Percentiles rank a stretch among this genome's conserved stretches.
These are phyloP conservation scores for Linum tenue DNA, from an alignment of 345 rosid species.

Conservation along the genomic window DNA sequence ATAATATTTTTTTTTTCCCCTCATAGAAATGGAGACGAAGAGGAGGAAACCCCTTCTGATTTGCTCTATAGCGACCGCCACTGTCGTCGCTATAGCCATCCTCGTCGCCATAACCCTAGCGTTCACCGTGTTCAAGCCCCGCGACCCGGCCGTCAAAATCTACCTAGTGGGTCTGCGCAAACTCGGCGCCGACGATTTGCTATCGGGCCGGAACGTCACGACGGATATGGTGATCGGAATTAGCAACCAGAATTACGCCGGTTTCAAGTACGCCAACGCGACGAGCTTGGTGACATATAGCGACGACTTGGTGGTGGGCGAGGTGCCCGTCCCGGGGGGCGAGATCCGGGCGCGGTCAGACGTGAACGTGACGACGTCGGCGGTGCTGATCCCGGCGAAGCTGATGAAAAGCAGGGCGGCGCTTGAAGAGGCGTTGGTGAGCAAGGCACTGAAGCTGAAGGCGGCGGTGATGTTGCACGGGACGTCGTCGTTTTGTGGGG, in stretches of 20 bases:
- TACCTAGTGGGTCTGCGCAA: neutral
- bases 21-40: too few species aligned
- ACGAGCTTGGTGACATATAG: neutral
- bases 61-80: neutral
- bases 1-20: too few species aligned
- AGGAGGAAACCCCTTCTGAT: neutral
- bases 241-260: neutral
- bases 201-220: neutral
- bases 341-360: neutral
- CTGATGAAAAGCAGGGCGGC: neutral
- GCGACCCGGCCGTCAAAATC: neutral
- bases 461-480: neutral
- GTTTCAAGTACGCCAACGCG: neutral
- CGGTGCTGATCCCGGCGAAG: neutral
- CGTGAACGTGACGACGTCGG: neutral
- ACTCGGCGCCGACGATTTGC: neutral
- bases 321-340: neutral
- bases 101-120: neutral
- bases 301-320: neutral
- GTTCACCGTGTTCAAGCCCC: neutral
- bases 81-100: neutral
- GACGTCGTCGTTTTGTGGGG: neutral
- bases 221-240: neutral
- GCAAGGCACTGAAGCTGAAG: neutral
- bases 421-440: neutral